Percentiles rank a stretch among this genome's conserved stretches.
Conservation (phyloP, 208 protist species). For the Entamoeba invadens region DNA sequence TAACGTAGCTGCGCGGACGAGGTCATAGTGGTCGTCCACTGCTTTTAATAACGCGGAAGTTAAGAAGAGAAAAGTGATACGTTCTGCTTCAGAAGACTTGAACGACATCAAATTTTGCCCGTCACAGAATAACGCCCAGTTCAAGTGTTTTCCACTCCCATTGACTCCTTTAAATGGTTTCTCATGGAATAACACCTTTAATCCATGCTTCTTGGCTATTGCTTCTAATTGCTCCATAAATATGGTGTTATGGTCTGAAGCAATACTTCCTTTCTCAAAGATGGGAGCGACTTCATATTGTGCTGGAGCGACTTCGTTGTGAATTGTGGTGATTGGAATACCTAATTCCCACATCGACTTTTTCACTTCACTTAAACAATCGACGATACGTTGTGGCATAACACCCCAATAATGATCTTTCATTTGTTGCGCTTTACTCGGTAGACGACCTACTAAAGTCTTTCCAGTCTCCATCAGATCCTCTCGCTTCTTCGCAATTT, state of each 20-base stretch:
- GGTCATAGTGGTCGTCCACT: constrained; percentile 50
- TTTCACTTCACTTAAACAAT: constrained; percentile 39
- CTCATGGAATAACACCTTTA: constrained; percentile 56
- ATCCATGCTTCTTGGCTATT: constrained; percentile 41
- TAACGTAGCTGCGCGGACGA: constrained; percentile 47
- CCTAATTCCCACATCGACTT: constrained; percentile 49
- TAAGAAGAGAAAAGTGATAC: constrained; percentile 33
- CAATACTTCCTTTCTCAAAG: constrained; percentile 47
- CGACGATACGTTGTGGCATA: not conserved
- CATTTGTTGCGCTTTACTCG: not conserved
- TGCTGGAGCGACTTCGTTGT: constrained; percentile 58
- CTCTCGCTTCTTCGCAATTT: not conserved
- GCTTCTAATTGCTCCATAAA: constrained; percentile 41
- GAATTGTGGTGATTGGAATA: constrained; percentile 52
- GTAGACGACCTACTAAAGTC: not conserved
- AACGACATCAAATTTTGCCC: constrained; percentile 37
- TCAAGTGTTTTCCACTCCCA: constrained; percentile 65
- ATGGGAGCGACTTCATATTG: constrained; percentile 63
- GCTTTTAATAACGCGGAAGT: constrained; percentile 26
- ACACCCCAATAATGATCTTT: not conserved
- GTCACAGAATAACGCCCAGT: constrained; percentile 52
- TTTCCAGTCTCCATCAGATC: not conserved
- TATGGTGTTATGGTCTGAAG: constrained; percentile 47
- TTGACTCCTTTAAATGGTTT: constrained; percentile 62
- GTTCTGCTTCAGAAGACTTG: not conserved